Conservation (phyloP, 2,329 filamentous ascomycete genomes). For the Botrytis deweyae region DNA sequence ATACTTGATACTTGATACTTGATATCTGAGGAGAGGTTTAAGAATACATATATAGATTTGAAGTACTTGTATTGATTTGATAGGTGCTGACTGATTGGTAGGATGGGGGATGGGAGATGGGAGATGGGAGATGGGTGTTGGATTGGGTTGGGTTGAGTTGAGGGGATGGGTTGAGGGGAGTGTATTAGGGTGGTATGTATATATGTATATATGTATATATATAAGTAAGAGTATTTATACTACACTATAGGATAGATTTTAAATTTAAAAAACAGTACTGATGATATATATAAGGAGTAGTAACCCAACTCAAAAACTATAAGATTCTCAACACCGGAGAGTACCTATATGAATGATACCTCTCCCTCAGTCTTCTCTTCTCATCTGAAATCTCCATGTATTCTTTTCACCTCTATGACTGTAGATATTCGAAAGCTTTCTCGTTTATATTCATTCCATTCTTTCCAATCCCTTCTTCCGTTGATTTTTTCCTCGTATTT, state of each 20-base stretch:
- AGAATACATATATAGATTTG: too few relatives aligned
- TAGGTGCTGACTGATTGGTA: too few relatives aligned
- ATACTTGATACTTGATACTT: too few relatives aligned
- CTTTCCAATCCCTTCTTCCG: neutral
- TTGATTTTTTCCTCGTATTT: neutral
- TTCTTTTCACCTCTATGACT: neutral
- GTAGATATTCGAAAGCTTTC: neutral
- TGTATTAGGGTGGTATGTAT: too few relatives aligned
- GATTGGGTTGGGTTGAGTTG: too few relatives aligned
- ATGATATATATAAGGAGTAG: neutral
- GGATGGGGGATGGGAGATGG: too few relatives aligned
- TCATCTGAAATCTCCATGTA: neutral
- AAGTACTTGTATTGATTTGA: too few relatives aligned
- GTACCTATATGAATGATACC: neutral
- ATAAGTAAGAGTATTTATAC: too few relatives aligned
- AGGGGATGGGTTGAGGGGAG: too few relatives aligned
- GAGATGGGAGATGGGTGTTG: too few relatives aligned
- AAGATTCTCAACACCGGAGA: neutral
- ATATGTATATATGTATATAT: too few relatives aligned
- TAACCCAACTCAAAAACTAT: neutral
- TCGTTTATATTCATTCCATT: neutral
- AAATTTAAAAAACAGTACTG: accelerated
- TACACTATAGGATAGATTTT: neutral
- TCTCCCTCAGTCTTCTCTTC: neutral
- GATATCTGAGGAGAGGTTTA: too few relatives aligned